Evolutionary conservation across 2,329 filamentous ascomycete genomes (phyloP), one percentile per base, ranked within the genome.

Genomic region (Fusarium incarnatum): DNA sequence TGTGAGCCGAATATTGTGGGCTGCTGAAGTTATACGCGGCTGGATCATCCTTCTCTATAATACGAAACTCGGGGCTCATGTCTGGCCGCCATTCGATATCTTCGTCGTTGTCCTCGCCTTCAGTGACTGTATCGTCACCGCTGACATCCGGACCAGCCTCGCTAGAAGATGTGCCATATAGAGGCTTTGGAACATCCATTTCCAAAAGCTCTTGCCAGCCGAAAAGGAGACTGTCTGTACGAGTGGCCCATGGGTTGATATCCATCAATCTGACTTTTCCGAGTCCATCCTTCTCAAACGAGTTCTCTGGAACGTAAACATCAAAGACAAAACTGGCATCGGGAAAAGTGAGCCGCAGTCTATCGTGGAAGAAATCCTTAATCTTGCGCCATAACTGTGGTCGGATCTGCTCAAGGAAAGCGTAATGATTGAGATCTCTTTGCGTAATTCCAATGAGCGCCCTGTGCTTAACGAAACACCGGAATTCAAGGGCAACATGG

Each of bases 1-100:
- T 99, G 78, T 98, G 95, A 5, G 96, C 95, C 67, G 94, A 97
- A 79, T 97, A 98, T 76, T 95, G 92, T 2, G 94, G 88, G 7
- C 92, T 92, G 70, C 88, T 90, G 77, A 98, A 97, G 73, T 92
- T 92, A 77, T 94, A 96, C 2, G 94, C 94, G 65, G 95, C 92
- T 0, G 94, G 94, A 71, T 98, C 95, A 69, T 95, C 91, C 77
- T 90, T 90, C 73, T 91, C 89, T 48, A 99, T 88, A 11, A 98
- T 84, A 44, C 95, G 87, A 70, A 99, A 87, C 79, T 98, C 94
- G 0, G 94, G 92, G 8, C 86, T 84, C 76, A 88, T 89, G 10
- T 90, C 87, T 0, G 85, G 84, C 2, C 85, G 84, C 8, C 85
- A 82, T 6, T 88, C 85, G 0, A 85, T 82, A 3, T 82, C 77